Percentiles rank a stretch among this genome's conserved stretches.
phyloP scores from a whole-genome alignment of 2,329 filamentous ascomycete species.

The Cladosporium sp. region DNA sequence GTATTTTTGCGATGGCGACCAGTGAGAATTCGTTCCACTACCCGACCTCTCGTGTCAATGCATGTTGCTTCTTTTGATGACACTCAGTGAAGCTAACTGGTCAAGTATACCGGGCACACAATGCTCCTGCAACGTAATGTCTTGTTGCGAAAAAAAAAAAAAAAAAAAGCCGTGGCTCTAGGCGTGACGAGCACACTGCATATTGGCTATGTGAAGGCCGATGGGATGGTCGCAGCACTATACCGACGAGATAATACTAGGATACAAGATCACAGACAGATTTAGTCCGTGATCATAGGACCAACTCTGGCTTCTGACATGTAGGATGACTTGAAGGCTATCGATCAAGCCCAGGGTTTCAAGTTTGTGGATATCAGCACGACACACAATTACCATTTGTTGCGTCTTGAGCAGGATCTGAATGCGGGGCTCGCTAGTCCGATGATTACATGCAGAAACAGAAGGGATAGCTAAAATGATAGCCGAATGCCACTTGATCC shows the following conservation, averaged over 20 bases:
- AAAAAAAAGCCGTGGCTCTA: no score
- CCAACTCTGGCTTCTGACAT: conserved; percentile 29
- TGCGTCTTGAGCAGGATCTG: conserved; percentile 31
- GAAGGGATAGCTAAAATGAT: conserved; percentile 32
- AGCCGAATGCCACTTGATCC: conserved; percentile 31
- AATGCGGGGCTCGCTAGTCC: conserved; percentile 32
- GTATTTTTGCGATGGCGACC: background rate
- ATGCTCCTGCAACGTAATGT: background rate
- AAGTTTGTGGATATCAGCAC: no score
- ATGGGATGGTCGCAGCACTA: background rate
- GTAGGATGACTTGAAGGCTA: no score
- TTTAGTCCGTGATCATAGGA: no score
- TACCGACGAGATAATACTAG: no score
- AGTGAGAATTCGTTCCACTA: background rate
- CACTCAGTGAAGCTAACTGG: background rate
- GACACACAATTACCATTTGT: conserved; percentile 31
- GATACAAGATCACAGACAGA: no score
- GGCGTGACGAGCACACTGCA: no score
- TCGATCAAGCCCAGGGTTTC: no score
- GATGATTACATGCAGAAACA: conserved; percentile 29
- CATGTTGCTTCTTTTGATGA: background rate
- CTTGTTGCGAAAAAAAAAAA: background rate
- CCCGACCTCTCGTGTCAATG: no score
- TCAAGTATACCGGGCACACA: background rate
- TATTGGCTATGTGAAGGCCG: background rate